Evolutionary conservation across 371 early-diverging fungal species (phyloP).

Genomic region (Mortierella sp.): DNA sequence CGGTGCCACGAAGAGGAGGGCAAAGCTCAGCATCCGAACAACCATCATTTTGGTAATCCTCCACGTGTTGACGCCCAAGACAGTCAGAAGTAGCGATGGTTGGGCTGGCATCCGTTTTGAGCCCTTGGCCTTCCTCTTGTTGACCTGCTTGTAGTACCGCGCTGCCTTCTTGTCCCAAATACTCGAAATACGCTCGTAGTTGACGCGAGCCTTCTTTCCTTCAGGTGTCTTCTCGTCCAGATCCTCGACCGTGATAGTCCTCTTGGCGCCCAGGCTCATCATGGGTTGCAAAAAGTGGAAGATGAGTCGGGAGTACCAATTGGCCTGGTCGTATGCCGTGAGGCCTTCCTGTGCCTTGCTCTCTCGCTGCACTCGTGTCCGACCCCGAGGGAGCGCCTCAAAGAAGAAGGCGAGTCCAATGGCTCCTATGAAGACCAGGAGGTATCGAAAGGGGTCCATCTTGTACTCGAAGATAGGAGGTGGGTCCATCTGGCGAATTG

Average conservation of each 20-base stretch:
- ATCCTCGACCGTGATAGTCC: conserved; percentile 26
- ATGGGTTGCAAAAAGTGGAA: conserved; percentile 33
- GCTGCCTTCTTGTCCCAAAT: conserved; percentile 24
- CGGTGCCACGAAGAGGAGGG: conserved; percentile 30
- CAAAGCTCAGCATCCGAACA: conserved; percentile 29
- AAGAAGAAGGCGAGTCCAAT: conserved; percentile 40
- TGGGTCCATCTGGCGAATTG: conserved; percentile 15
- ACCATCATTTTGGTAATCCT: conserved; percentile 21
- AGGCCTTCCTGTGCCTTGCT: conserved; percentile 34
- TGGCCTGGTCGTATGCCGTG: conserved; percentile 39
- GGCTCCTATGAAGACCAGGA: conserved; percentile 19
- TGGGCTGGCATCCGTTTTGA: background rate
- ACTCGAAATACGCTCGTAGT: conserved; percentile 30
- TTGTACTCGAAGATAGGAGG: conserved; percentile 37
- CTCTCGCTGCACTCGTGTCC: conserved; percentile 41
- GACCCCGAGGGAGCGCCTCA: conserved; percentile 32
- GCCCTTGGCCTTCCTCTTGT: background rate
- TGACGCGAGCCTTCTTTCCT: conserved; percentile 16
- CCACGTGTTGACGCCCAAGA: conserved; percentile 29
- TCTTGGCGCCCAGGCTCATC: conserved; percentile 39
- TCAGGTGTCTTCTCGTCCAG: conserved; percentile 24
- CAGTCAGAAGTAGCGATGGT: conserved; percentile 33
- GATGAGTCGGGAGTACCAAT: conserved; percentile 39
- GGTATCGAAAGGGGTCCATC: conserved; percentile 29
- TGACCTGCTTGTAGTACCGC: conserved; percentile 2